A percentile compares a stretch with the other conserved stretches of the same genome.
phyloP scores from a whole-genome alignment of 2,329 filamentous ascomycete species.

The Aspergillus hiratsukae region DNA sequence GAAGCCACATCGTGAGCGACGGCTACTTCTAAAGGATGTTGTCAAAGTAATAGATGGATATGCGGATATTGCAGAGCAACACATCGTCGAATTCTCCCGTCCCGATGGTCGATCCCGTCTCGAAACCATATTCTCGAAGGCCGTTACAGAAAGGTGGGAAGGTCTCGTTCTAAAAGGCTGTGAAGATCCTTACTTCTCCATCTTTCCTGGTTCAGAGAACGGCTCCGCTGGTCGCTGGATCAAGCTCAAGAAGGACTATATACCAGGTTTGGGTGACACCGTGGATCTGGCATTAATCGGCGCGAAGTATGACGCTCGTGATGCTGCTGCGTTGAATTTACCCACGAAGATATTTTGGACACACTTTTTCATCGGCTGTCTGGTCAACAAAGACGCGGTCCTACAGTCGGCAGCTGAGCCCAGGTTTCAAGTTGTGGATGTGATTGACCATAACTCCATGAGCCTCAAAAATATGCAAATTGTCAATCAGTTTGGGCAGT shows the following conservation, averaged over 20 bases:
- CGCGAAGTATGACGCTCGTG: constrained; percentile 63
- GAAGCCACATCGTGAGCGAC: constrained; percentile 38
- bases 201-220: constrained; percentile 35
- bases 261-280: constrained; percentile 71
- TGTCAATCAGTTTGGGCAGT: constrained; percentile 47
- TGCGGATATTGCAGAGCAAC: constrained; percentile 63
- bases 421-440: constrained; percentile 62
- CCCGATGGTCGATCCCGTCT: constrained; percentile 51
- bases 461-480: constrained; percentile 49
- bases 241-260: constrained; percentile 85
- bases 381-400: constrained; percentile 62
- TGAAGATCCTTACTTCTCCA: constrained; percentile 70
- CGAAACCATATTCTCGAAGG: constrained; percentile 61
- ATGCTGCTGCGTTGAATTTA: constrained; percentile 51
- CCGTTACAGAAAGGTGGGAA: constrained; percentile 65
- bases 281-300: constrained; percentile 79
- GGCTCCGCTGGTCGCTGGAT: constrained; percentile 53
- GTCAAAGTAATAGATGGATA: constrained; percentile 55
- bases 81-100: constrained; percentile 62
- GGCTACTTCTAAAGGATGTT: constrained; percentile 54
- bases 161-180: constrained; percentile 74
- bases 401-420: constrained; percentile 49
- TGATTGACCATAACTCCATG: constrained; percentile 49
- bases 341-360: constrained; percentile 65
- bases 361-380: constrained; percentile 73